A percentile compares a stretch with the other conserved stretches of the same genome.
phyloP scores from a whole-genome alignment of 2,329 filamentous ascomycete species.

The Colletotrichum caudatum region DNA sequence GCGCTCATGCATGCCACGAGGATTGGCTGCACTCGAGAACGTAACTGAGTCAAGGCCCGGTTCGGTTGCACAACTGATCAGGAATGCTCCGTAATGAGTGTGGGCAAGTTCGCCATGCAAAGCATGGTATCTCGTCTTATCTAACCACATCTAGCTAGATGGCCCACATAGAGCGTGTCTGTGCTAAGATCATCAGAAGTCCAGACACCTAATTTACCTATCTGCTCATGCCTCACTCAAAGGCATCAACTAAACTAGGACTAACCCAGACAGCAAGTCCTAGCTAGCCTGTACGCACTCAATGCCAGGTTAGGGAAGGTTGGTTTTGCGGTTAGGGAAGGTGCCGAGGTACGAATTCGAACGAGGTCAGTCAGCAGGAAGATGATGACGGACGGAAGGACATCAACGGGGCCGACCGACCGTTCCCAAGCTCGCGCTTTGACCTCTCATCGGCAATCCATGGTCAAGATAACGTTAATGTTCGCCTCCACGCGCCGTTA shows the following conservation, averaged over 20 bases:
- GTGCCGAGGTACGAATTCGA: neutral
- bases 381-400: neutral
- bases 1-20: neutral
- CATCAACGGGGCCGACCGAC: too few relatives aligned
- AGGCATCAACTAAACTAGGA: neutral
- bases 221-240: neutral
- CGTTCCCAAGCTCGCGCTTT: neutral
- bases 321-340: neutral
- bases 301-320: neutral
- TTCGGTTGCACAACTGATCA: neutral
- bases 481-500: slow-evolving; percentile 1
- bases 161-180: neutral
- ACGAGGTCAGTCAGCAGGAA: neutral
- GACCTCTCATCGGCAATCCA: neutral
- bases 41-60: neutral
- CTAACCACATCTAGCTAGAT: neutral
- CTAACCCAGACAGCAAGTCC: neutral
- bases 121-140: neutral
- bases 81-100: neutral
- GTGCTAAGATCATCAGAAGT: neutral
- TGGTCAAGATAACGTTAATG: neutral
- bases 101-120: neutral
- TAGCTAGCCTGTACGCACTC: neutral
- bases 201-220: neutral
- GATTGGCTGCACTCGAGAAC: neutral